Conservation (phyloP, 495 filamentous ascomycete genomes). For the Lophiotrema nucula region DNA sequence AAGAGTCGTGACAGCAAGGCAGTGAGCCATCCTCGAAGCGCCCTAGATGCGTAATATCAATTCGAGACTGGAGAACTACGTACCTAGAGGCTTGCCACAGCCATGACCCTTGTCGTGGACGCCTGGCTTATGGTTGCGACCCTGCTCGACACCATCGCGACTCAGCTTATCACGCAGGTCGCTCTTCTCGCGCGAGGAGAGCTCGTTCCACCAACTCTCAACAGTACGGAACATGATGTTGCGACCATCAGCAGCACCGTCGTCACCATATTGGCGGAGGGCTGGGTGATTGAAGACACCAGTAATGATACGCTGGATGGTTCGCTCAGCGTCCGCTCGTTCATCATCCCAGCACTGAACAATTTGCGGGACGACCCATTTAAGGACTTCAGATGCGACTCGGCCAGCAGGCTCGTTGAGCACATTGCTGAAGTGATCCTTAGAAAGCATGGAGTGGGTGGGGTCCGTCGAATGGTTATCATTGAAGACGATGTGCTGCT, state of each 20-base stretch:
- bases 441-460: conserved; percentile 94
- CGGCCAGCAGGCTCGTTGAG: conserved; percentile 87
- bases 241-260: conserved; percentile 72
- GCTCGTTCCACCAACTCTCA: conserved; percentile 73
- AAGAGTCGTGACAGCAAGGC: too few species aligned
- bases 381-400: conserved; percentile 70
- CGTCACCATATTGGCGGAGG: conserved; percentile 63
- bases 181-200: conserved; percentile 58
- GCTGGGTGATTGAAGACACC: conserved; percentile 89
- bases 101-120: conserved; percentile 83
- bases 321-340: conserved; percentile 60
- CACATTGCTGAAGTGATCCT: conserved; percentile 79
- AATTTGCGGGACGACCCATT: conserved; percentile 81
- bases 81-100: conserved; percentile 70
- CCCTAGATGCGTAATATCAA: too few species aligned
- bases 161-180: conserved; percentile 69
- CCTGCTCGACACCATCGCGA: conserved; percentile 69
- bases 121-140: conserved; percentile 79
- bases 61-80: too few species aligned
- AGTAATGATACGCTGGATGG: conserved; percentile 69
- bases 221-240: conserved; percentile 73
- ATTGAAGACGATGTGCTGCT: conserved; percentile 83
- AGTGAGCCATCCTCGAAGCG: too few species aligned
- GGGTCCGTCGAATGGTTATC: conserved; percentile 73
- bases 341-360: conserved; percentile 86